These are phyloP conservation scores for Eucalyptus tenuipes DNA, from an alignment of 345 rosid species.

Conservation along the genomic window DNA sequence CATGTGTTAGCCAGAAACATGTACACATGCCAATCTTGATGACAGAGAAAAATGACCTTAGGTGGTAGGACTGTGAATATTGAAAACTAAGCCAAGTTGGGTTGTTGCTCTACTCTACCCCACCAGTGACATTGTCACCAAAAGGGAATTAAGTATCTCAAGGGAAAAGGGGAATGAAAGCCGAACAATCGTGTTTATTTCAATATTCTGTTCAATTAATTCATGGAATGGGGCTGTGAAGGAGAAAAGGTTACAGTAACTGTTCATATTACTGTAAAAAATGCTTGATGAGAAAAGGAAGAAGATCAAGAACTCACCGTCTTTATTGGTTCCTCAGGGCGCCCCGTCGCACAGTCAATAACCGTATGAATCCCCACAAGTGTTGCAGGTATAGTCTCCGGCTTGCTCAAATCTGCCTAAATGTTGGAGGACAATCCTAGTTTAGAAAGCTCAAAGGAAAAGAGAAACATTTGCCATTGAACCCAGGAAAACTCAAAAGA, in stretches of 20 bases:
- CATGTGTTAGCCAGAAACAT: background rate
- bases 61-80: background rate
- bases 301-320: slow-evolving; percentile 20
- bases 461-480: background rate
- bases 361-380: slow-evolving; percentile 87
- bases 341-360: slow-evolving; percentile 97
- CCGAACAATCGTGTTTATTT: background rate
- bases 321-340: slow-evolving; percentile 96
- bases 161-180: background rate
- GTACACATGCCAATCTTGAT: background rate
- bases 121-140: background rate
- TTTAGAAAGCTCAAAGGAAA: background rate
- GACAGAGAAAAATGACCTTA: background rate
- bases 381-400: slow-evolving; percentile 88
- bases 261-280: background rate
- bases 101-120: background rate
- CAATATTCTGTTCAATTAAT: background rate
- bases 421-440: background rate
- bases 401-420: slow-evolving; percentile 91
- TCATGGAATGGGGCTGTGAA: background rate
- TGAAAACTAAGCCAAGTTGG: background rate
- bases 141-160: background rate
- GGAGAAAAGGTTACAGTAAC: background rate
- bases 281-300: background rate
- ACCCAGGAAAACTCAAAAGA: background rate